phyloP scores from a whole-genome alignment of 139 green algal genomes.

The Picochlorum costavermella region DNA sequence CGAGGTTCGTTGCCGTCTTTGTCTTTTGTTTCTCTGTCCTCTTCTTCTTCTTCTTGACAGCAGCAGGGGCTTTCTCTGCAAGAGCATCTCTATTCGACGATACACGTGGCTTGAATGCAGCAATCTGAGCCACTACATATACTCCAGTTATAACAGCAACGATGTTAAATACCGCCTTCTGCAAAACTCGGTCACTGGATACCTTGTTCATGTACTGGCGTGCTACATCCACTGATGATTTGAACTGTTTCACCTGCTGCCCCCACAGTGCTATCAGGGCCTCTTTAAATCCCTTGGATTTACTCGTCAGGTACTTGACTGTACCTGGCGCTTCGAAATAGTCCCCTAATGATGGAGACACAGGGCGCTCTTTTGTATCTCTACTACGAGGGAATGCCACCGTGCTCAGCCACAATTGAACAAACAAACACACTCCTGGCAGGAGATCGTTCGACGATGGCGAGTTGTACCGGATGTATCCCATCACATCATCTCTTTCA shows the following conservation, averaged over 20 bases:
- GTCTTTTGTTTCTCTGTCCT: background rate
- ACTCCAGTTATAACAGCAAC: background rate
- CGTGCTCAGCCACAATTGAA: slow-evolving; percentile 20
- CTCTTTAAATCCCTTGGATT: background rate
- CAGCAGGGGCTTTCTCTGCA: too few species aligned
- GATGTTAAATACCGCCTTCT: background rate
- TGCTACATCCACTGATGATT: too few species aligned
- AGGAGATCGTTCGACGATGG: slow-evolving; percentile 38
- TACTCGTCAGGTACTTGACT: background rate
- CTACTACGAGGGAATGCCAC: slow-evolving; percentile 41
- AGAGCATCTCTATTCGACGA: too few species aligned
- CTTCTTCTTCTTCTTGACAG: background rate
- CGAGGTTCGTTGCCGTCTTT: background rate
- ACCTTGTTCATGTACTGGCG: background rate
- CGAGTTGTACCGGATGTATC: slow-evolving; percentile 30
- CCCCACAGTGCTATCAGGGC: background rate
- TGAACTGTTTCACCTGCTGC: too few species aligned
- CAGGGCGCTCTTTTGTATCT: slow-evolving; percentile 18
- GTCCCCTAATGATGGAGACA: slow-evolving; percentile 20
- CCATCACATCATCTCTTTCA: slow-evolving; percentile 16
- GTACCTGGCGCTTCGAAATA: slow-evolving; percentile 46
- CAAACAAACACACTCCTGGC: slow-evolving; percentile 45
- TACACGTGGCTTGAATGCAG: background rate
- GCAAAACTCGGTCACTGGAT: background rate
- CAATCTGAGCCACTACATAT: background rate